These are phyloP conservation scores for Viola pubescens DNA, from an alignment of 441 rosid genomes.

Conservation along the genomic window DNA sequence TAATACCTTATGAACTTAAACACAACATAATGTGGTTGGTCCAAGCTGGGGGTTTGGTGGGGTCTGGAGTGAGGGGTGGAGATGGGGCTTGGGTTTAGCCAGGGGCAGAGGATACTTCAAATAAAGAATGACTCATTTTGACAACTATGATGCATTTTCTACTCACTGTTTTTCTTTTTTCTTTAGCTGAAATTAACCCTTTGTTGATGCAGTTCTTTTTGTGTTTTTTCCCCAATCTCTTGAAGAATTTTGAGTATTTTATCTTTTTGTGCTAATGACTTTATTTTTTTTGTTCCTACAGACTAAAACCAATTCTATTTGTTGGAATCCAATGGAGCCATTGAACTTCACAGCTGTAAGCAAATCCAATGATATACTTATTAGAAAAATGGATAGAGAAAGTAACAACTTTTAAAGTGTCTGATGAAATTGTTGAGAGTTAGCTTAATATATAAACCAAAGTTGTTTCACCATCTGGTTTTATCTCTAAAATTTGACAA, in stretches of 20 bases:
- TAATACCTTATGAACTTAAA: neutral
- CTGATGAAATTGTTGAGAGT: too few species aligned
- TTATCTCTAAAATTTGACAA: too few species aligned
- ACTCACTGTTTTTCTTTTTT: neutral
- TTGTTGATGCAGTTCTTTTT: neutral
- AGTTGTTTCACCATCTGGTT: too few species aligned
- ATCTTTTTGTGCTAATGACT: neutral
- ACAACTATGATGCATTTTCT: too few species aligned
- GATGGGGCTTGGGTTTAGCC: too few species aligned
- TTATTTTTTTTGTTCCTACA: constrained; percentile 26
- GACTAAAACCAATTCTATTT: constrained; percentile 84
- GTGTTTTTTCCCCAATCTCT: neutral
- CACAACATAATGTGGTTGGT: too few species aligned
- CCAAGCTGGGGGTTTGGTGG: too few species aligned
- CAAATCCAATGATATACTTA: neutral
- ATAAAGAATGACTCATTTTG: too few species aligned
- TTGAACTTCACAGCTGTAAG: constrained; percentile 97
- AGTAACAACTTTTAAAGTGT: too few species aligned
- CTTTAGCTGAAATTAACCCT: neutral
- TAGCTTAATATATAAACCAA: too few species aligned
- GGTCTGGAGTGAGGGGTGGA: too few species aligned
- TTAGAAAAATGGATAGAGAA: neutral
- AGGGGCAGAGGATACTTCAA: too few species aligned
- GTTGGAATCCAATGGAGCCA: constrained; percentile 99
- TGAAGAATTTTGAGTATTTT: neutral